Evolutionary conservation across 208 protist species (phyloP), one percentile per base, ranked within the genome.

Genomic region (Crithidia acanthocephali): DNA sequence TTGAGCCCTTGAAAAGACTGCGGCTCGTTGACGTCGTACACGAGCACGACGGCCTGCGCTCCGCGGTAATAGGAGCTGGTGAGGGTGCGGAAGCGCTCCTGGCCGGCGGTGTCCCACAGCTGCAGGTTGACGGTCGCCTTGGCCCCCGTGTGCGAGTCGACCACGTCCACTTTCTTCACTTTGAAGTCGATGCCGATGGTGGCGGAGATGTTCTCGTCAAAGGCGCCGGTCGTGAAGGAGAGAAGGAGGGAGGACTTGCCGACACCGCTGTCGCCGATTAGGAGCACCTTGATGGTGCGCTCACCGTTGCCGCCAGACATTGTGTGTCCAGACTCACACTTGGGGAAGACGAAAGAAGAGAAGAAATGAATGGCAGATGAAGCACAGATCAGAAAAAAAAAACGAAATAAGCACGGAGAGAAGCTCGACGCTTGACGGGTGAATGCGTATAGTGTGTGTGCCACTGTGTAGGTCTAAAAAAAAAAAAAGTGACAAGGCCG

Each of bases 151-250:
- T 68, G 55, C 8, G 56, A 30, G 65, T 92, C 92, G 48, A 71
- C 58, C 25, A 98, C 93, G 13, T 78, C 69, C 22, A 90, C 85
- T 28, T 75, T 90, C 61, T 90, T 90, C 0, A 86, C 72, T 68
- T 92, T 95, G 73, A 96, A 97, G 60, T 97, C 93, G n/a, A 97
- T 88, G 58, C 93, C 93, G 57, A 97, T 95, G 30, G 91, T 96
- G 20, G 89, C 68, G 16, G 74, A 74, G 59, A 86, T 82, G 44
- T 85, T 79, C 42, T 80, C 70, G 53, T 92, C 77, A 57, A 92
- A 97, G 10, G 65, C 40, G 28, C 86, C 85, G 2, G 79, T 86
- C n/a, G 80, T 88, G 61, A 94, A 97, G 58, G 87, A 89, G n/a
- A 89, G 55, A 3, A 97, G 75, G 55, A 97, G 57, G 6, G 83